Conservation (phyloP, 2,329 filamentous ascomycete species). For the Ophiocordyceps sinensis region DNA sequence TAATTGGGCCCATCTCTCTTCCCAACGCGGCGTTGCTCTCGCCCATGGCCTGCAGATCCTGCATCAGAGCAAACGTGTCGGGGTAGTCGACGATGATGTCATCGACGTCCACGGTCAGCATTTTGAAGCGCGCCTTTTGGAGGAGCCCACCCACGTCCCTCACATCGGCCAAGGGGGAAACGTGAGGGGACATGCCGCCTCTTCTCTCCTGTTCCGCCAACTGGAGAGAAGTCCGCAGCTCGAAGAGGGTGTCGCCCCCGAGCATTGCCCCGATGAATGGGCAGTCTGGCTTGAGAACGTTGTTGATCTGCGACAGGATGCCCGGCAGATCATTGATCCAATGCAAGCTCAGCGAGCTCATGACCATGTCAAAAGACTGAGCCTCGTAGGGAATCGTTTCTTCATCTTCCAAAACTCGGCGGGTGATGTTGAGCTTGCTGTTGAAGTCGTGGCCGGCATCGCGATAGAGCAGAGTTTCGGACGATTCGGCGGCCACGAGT, state of each 20-base stretch:
- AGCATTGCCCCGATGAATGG: constrained; percentile 96
- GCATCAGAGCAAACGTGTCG: constrained; percentile 78
- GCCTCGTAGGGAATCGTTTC: constrained; percentile 64
- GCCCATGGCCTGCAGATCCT: constrained; percentile 90
- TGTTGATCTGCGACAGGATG: constrained; percentile 71
- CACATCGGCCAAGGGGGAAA: constrained; percentile 85
- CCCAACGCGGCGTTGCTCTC: constrained; percentile 81
- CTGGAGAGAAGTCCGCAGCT: constrained; percentile 85
- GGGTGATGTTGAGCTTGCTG: constrained; percentile 52
- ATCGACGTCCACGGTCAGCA: constrained; percentile 93
- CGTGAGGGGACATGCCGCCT: constrained; percentile 82
- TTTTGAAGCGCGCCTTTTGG: constrained; percentile 79
- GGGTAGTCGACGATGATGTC: constrained; percentile 95
- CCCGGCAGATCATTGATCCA: constrained; percentile 96
- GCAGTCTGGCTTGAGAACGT: constrained; percentile 72
- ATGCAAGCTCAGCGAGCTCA: constrained; percentile 81
- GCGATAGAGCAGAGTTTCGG: constrained; percentile 61
- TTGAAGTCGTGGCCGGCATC: constrained; percentile 67
- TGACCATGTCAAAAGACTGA: constrained; percentile 72
- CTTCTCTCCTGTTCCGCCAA: constrained; percentile 80
- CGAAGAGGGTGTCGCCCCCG: constrained; percentile 84
- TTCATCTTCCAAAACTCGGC: constrained; percentile 60
- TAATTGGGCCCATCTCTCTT: constrained; percentile 66
- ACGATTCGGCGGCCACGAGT: constrained; percentile 72
- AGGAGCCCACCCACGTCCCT: constrained; percentile 80